Percentiles rank a stretch among this genome's conserved stretches.
phyloP scores from a whole-genome alignment of 305 asterid genomes.

The Rubia tinctorum region DNA sequence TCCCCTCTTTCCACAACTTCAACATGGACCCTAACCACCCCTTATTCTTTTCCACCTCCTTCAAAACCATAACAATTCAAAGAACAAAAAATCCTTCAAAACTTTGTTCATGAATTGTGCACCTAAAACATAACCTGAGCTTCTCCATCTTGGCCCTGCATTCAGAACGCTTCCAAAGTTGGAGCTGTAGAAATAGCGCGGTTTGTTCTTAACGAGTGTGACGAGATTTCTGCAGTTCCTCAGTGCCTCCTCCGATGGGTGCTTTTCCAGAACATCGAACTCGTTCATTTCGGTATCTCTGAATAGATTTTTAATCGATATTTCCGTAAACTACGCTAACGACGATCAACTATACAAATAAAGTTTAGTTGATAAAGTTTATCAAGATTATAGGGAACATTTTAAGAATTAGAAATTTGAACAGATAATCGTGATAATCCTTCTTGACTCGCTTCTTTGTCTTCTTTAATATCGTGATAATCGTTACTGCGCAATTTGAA shows the following conservation, averaged over 20 bases:
- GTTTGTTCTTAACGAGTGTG: conserved; percentile 59
- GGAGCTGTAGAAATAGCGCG: conserved; percentile 66
- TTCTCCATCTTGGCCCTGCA: conserved; percentile 53
- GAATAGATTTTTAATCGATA: conserved; percentile 26
- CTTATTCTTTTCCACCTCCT: too few species aligned
- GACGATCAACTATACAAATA: neutral
- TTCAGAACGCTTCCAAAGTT: conserved; percentile 63
- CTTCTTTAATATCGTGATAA: too few species aligned
- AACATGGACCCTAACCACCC: too few species aligned
- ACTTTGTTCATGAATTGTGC: too few species aligned
- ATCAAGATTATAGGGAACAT: too few species aligned
- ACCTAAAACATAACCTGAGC: conserved; percentile 40
- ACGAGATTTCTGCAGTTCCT: conserved; percentile 69
- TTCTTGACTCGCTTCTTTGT: too few species aligned
- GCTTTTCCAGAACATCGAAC: conserved; percentile 54
- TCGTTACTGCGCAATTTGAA: too few species aligned
- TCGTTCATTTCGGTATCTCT: conserved; percentile 29
- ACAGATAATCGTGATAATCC: too few species aligned
- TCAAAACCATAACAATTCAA: too few species aligned
- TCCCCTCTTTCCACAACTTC: too few species aligned
- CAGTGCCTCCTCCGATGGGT: conserved; percentile 57
- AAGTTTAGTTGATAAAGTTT: neutral
- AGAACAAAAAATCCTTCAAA: too few species aligned
- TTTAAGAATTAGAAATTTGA: too few species aligned
- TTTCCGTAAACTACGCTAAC: neutral